These are phyloP conservation scores for Mortierella antarctica DNA, from an alignment of 192 early-diverging fungal genomes.

Conservation along the genomic window DNA sequence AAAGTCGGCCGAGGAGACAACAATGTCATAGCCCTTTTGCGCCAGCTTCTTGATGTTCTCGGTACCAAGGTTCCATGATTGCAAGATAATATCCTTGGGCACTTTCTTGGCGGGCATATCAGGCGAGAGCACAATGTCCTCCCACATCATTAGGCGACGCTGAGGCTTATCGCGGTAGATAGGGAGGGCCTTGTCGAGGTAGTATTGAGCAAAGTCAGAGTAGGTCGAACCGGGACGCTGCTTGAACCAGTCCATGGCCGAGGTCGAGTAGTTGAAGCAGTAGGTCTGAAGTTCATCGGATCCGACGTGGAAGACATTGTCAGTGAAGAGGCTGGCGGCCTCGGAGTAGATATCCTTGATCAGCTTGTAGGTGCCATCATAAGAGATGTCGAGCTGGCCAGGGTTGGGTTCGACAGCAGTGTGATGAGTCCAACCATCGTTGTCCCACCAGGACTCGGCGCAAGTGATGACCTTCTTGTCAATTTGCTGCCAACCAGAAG, in stretches of 20 bases:
- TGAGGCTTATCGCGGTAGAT: constrained; percentile 56
- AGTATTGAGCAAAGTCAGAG: constrained; percentile 58
- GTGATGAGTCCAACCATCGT: constrained; percentile 65
- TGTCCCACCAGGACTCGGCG: constrained; percentile 66
- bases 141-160: constrained; percentile 79
- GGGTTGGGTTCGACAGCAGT: constrained; percentile 79
- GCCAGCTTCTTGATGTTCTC: constrained; percentile 65
- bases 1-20: constrained; percentile 70
- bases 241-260: constrained; percentile 55
- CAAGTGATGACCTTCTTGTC: constrained; percentile 72
- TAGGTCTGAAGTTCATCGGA: constrained; percentile 76
- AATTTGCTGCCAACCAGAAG: constrained; percentile 59
- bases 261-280: constrained; percentile 71
- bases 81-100: constrained; percentile 68
- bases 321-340: constrained; percentile 69
- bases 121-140: constrained; percentile 64
- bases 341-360: constrained; percentile 71
- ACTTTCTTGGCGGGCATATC: constrained; percentile 58
- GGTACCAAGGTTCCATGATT: constrained; percentile 72
- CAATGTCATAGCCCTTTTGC: constrained; percentile 69
- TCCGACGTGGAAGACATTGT: constrained; percentile 82
- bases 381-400: constrained; percentile 82
- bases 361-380: constrained; percentile 65
- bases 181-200: constrained; percentile 64
- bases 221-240: constrained; percentile 49